These are phyloP conservation scores for Metschnikowia baotianmanensis DNA, from an alignment of 805 yeast species.

Conservation along the genomic window DNA sequence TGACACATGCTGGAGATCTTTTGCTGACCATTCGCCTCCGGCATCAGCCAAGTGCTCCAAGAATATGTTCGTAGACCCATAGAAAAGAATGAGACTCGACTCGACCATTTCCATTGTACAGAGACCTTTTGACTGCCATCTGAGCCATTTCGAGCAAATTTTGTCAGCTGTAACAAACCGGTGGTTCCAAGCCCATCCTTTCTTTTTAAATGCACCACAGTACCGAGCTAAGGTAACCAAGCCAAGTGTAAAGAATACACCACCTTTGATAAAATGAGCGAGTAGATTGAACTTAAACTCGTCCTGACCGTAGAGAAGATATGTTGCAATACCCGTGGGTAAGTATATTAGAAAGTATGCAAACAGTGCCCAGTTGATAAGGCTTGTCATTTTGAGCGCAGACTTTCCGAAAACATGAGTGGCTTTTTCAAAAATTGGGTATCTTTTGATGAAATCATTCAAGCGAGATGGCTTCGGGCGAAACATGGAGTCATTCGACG, in stretches of 20 bases:
- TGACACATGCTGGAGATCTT: constrained; percentile 85
- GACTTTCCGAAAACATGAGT: constrained; percentile 22
- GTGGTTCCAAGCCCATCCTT: constrained; percentile 92
- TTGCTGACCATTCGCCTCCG: constrained; percentile 85
- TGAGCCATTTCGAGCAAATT: constrained; percentile 30
- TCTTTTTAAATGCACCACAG: constrained; percentile 71
- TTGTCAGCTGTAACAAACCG: constrained; percentile 19
- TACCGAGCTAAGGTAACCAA: constrained; percentile 79
- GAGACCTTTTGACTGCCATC: constrained; percentile 43
- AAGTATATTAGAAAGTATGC: constrained; percentile 57
- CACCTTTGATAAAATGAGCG: constrained; percentile 97
- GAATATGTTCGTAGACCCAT: constrained; percentile 87
- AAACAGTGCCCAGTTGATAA: constrained; percentile 63
- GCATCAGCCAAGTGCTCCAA: constrained; percentile 71
- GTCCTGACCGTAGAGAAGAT: constrained; percentile 68
- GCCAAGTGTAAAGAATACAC: constrained; percentile 78
- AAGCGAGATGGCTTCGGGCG: constrained; percentile 8
- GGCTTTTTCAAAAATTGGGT: constrained; percentile 13
- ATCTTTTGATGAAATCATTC: constrained; percentile 11
- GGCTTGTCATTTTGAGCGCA: constrained; percentile 13
- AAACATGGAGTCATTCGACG: constrained; percentile 22
- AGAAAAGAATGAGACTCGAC: constrained; percentile 73
- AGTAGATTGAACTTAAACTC: constrained; percentile 69
- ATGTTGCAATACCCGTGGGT: constrained; percentile 62
- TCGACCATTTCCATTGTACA: constrained; percentile 86